Conservation (phyloP, 495 filamentous ascomycete species). For the Podospora australis region DNA sequence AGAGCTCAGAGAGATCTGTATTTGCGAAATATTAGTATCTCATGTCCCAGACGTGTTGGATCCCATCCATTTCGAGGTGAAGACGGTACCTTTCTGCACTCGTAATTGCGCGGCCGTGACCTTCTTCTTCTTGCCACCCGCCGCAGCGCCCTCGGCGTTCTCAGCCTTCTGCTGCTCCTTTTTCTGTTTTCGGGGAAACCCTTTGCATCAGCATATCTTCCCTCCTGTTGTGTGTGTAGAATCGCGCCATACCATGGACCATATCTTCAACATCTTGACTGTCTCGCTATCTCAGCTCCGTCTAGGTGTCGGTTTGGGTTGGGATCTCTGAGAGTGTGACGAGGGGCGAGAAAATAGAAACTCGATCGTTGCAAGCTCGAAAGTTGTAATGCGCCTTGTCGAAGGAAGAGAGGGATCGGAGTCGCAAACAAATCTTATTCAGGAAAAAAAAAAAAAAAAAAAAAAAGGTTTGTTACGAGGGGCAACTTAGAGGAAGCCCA, state of each 20-base stretch:
- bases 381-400: not conserved
- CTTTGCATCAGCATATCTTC: slow-evolving; percentile 12
- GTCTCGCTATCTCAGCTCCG: not conserved
- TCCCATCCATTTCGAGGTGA: not conserved
- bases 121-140: slow-evolving; percentile 87
- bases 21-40: not conserved
- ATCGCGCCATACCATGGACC: slow-evolving; percentile 77
- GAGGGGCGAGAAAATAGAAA: not conserved
- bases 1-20: slow-evolving; percentile 85
- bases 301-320: not conserved
- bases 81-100: slow-evolving; percentile 79
- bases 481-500: too few species aligned
- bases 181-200: slow-evolving; percentile 55
- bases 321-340: not conserved
- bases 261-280: slow-evolving; percentile 93
- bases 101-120: slow-evolving; percentile 93
- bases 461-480: not conserved
- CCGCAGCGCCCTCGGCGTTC: slow-evolving; percentile 61
- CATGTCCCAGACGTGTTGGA: not conserved
- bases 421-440: not conserved
- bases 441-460: not conserved
- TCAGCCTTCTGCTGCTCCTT: slow-evolving; percentile 92
- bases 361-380: not conserved
- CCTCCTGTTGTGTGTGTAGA: not conserved
- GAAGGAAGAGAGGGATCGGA: not conserved